Base-by-base conservation (phyloP, 441 rosid genomes). In the Flueggea neowawraea region DNA sequence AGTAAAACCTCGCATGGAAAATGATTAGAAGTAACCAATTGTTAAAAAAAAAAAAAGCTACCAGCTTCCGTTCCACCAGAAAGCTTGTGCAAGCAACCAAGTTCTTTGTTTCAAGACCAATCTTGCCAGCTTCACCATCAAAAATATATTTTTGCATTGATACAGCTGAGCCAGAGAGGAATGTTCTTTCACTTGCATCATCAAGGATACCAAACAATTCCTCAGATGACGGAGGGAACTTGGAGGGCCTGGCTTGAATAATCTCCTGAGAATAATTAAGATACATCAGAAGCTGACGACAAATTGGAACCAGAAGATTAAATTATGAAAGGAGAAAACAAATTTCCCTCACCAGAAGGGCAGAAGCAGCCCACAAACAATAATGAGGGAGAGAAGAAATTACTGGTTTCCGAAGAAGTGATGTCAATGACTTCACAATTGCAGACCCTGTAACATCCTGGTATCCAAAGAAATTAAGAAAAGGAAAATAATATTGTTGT, bases 121-220 rank as follows among this genome's bases (percentile, higher is more conserved):
- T 84, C 80, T 84, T 91, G 45, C 82, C 93, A 54, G 81, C 85
- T 76, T 85, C 99, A 41, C 97, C 95, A 57, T 91, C 89, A 73
- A 95, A 95, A 55, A 95, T 80, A 79, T 82, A 95, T 65, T 80
- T 95, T 81, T 91, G 97, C 81, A 95, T 80, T 69, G 82, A 80
- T 22, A 70, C 73, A 60, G 92, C 89, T 56, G 88, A 70, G 55
- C 88, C 91, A 72, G 76, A 75, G 52, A 95, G 77, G 72, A 95
- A 95, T 57, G 93, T 91, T 58, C 75, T 86, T 76, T 95, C 99
- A 77, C 99, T 95, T 69, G 98, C 97, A 73, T 95, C 91, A 66
- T 95, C 99, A 59, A 95, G 97, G 69, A 89, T 78, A 66, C 82
- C 70, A 72, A 95, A 91, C 47, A 95, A 78, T 64, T 86, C 88